Base-by-base conservation (phyloP, 805 yeast genomes). In the Priceomyces castillae region DNA sequence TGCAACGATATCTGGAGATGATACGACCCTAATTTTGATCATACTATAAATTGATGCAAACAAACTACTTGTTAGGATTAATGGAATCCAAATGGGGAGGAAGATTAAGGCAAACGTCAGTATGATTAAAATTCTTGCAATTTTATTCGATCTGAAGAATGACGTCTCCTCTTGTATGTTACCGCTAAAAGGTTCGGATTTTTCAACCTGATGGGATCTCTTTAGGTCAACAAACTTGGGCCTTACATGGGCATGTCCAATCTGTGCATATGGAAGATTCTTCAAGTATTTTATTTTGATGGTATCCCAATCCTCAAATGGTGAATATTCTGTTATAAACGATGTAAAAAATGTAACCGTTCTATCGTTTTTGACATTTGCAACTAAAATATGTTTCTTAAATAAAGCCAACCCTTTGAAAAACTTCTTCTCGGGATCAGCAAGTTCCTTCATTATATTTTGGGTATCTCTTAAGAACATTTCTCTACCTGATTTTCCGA, bases 331-430 rank as follows among this genome's bases (percentile, higher is more conserved):
- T 3, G 92, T 74, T 45, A 92, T 84, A 61, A 73, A 90, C 0
- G 95, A 74, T 0, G 97, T 88, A 65, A 81, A 86, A 61, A 89
- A 92, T 12, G 92, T 84, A 6, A 90, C 98, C 0, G 95, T 80
- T 46, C 97, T 73, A 62, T 90, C 98, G 57, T 86, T 82, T 43
- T 81, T 74, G 18, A 84, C 75, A 63, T 92, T 90, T 7, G 96
- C 90, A 44, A 89, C 68, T 2, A 81, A 59, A 2, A 78, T 67
- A 42, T 84, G 74, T 43, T 75, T 71, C 46, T 80, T 65, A 59
- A 90, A 90, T 45, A 53, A 56, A 9, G 56, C 44, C 39, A 90
- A 68, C 0, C 86, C 95, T 41, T 74, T 61, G 39, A 66, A 64
- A 55, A 73, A 90, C 7, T 54, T 62, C 6, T 70, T 70, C 37